Evolutionary conservation across 176 grass and related monocot species (phyloP), one percentile per base, ranked within the genome.

Genomic region (Echinochloa phyllopogon): DNA sequence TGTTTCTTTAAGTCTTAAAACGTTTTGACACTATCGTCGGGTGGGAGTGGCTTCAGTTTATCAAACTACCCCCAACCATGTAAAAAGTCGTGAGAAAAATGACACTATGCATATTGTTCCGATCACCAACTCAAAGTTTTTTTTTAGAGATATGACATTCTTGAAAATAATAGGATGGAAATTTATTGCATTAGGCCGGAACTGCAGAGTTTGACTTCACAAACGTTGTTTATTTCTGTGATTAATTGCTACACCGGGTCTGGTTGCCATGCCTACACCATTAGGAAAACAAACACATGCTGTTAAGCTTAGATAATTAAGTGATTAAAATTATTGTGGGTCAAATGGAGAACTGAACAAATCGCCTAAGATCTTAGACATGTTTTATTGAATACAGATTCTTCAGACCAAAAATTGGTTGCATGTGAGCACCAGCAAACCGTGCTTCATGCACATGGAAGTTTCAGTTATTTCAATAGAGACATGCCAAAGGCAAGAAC

Each of bases 351-450:
- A 73, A 20, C 61, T 23, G 42, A 61, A 36, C 47, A 23, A 8
- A 18, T 21, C n/a, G n/a, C 27, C 6, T n/a, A 82, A 72, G 88
- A 86, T 49, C 45, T 38, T 55, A 64, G n/a, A 33, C 82, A 61
- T n/a, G 75, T 69, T 55, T 8, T 23, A 48, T 10, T 41, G 59
- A 40, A 23, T 33, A 20, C 77, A 52, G 82, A 75, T 86, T 82
- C 83, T 72, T 80, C 37, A 13, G 72, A 29, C 64, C 29, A 0
- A 13, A 24, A 23, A 83, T 17, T 72, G 72, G 11, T 63, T 37
- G 65, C 88, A 83, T 90, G 79, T 73, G 83, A 60, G 78, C 82
- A 57, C 56, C 56, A 72, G 47, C 77, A 47, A 24, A 25, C 53
- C 53, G 60, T 70, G 60, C 36, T 62, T 44, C 2, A 10, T 65